Conservation (phyloP, 495 filamentous ascomycete genomes). For the Sporormia fimetaria region DNA sequence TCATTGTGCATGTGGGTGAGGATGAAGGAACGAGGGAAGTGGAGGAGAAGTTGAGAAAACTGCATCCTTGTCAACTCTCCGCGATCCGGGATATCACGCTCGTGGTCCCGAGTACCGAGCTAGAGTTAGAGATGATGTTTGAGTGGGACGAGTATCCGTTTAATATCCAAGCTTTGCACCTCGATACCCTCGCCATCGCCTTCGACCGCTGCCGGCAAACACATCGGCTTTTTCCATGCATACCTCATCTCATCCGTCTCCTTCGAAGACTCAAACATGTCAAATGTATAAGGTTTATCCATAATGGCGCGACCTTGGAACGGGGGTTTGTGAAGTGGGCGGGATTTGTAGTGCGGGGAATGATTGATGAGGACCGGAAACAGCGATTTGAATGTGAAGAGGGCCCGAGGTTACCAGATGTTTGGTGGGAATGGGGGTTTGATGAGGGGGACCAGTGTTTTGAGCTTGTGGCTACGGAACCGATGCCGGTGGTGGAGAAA, state of each 20-base stretch:
- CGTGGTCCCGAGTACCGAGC: constrained; percentile 22
- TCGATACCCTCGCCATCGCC: constrained; percentile 26
- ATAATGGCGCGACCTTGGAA: constrained; percentile 27
- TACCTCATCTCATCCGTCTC: constrained; percentile 20
- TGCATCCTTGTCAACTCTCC: constrained; percentile 19
- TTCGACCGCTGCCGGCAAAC: constrained; percentile 24
- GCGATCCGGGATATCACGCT: constrained; percentile 24
- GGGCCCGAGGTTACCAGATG: constrained; percentile 14
- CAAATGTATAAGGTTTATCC: constrained; percentile 23
- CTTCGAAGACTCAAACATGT: constrained; percentile 25
- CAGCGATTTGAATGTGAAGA: constrained; percentile 20
- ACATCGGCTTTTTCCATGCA: constrained; percentile 28
- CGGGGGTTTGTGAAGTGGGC: constrained; percentile 29
- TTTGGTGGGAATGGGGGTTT: constrained; percentile 31
- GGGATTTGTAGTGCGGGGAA: constrained; percentile 27
- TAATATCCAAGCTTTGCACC: constrained; percentile 15
- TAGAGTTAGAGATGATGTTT: constrained; percentile 23
- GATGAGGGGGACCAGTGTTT: constrained; percentile 22
- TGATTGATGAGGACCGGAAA: constrained; percentile 29
- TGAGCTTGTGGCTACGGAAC: constrained; percentile 15
- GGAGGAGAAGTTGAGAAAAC: constrained; percentile 6
- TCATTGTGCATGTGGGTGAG: constrained; percentile 20
- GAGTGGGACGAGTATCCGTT: constrained; percentile 25
- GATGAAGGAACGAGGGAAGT: constrained; percentile 23
- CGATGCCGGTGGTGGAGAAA: constrained; percentile 24